Conservation (phyloP, 371 early-diverging fungal genomes). For the Quaeritorhiza haematococci region DNA sequence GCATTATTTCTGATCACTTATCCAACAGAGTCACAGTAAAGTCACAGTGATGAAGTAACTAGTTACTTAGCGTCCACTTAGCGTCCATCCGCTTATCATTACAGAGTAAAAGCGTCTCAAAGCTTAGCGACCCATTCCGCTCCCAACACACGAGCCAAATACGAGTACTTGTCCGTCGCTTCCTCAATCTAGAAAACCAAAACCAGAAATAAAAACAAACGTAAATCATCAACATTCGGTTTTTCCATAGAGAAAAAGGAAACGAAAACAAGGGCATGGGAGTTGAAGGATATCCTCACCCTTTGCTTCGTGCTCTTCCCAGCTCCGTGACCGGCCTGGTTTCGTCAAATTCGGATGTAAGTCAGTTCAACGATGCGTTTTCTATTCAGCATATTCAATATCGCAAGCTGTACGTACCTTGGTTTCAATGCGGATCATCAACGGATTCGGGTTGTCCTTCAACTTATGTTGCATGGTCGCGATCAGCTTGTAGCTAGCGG, state of each 20-base stretch:
- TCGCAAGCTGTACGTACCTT: no score
- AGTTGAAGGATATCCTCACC: constrained; percentile 19
- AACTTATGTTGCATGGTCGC: constrained; percentile 55
- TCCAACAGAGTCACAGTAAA: no score
- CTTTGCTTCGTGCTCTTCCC: constrained; percentile 57
- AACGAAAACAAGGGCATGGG: not conserved
- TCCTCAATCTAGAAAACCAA: constrained; percentile 41
- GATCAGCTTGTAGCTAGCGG: constrained; percentile 56
- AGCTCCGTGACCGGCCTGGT: constrained; percentile 62
- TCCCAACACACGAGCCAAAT: constrained; percentile 36
- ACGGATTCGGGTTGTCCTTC: constrained; percentile 40
- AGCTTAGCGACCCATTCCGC: constrained; percentile 10
- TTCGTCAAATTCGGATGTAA: not conserved
- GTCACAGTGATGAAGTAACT: no score
- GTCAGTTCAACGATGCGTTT: not conserved
- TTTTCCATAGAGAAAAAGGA: not conserved
- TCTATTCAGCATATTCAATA: no score
- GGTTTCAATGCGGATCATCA: constrained; percentile 55
- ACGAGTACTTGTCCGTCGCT: constrained; percentile 52
- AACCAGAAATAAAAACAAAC: not conserved
- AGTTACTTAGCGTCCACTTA: no score
- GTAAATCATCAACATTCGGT: not conserved
- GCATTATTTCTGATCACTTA: no score
- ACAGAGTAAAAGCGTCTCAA: no score
- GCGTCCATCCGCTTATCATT: no score